A percentile compares a stretch with the other conserved stretches of the same genome.
Conservation (phyloP, 148 eudicot genomes). For the Arbutus unedo region DNA sequence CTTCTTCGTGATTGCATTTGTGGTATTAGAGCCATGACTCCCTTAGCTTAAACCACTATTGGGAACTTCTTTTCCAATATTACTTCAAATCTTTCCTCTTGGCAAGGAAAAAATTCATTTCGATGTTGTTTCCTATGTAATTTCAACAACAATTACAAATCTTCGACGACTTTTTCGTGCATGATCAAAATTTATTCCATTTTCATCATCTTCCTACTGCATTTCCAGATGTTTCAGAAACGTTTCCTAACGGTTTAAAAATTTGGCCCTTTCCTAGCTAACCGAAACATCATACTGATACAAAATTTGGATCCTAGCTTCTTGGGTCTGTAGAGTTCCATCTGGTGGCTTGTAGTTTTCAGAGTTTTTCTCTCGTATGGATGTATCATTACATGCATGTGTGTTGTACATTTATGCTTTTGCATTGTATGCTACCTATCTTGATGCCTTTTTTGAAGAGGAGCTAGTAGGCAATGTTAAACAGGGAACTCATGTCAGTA, state of each 20-base stretch:
- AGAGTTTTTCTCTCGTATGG: neutral
- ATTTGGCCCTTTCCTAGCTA: neutral
- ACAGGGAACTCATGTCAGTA: neutral
- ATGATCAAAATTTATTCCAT: neutral
- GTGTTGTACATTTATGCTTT: neutral
- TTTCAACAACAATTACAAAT: neutral
- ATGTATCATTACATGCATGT: neutral
- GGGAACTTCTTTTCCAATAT: no score
- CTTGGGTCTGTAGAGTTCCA: neutral
- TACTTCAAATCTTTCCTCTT: neutral
- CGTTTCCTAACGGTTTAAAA: neutral
- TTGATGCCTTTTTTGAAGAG: neutral
- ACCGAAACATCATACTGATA: neutral
- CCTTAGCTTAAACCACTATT: no score
- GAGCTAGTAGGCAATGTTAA: neutral
- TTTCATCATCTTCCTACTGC: neutral
- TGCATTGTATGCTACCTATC: neutral
- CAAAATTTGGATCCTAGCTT: neutral
- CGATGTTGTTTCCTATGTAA: neutral
- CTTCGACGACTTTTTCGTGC: neutral
- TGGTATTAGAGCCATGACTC: no score
- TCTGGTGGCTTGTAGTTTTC: neutral
- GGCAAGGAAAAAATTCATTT: neutral
- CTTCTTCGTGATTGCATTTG: no score
- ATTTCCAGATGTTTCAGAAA: neutral